Evolutionary conservation across 2,329 filamentous ascomycete genomes (phyloP).

Genomic region (Xylaria sp.): DNA sequence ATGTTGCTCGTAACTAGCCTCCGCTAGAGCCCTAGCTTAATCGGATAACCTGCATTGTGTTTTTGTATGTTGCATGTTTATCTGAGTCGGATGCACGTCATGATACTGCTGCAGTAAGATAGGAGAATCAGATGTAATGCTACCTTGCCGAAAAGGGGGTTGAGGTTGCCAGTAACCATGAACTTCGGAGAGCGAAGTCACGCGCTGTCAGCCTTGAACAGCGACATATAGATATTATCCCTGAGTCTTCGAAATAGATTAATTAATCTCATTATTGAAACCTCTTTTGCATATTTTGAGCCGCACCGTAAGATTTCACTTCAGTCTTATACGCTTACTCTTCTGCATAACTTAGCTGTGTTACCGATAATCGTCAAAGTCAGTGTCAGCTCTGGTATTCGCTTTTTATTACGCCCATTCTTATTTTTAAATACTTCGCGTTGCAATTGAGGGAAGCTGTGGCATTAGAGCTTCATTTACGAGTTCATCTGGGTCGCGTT

Average conservation of each 20-base stretch:
- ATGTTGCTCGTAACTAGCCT: neutral
- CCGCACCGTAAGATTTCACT: no score
- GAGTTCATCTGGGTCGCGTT: no score
- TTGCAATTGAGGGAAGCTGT: no score
- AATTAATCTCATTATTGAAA: neutral
- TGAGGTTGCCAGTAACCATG: neutral
- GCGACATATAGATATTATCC: constrained; percentile 4
- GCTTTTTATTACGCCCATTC: no score
- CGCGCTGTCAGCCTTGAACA: neutral
- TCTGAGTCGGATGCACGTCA: neutral
- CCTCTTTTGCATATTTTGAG: neutral
- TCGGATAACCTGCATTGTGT: neutral
- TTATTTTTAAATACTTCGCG: no score
- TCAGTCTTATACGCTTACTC: no score
- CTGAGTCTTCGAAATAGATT: neutral
- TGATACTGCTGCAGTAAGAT: neutral
- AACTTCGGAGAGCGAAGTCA: neutral
- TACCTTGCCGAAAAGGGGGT: neutral
- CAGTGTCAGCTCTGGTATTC: no score
- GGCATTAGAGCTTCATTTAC: no score
- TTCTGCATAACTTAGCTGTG: no score
- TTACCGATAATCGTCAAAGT: no score
- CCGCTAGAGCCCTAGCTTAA: neutral
- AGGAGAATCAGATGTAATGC: neutral
- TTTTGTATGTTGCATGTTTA: neutral